Evolutionary conservation across 1,139 yeast genomes (phyloP), one percentile per base, ranked within the genome.

Genomic region (Meyerozyma guilliermondii): DNA sequence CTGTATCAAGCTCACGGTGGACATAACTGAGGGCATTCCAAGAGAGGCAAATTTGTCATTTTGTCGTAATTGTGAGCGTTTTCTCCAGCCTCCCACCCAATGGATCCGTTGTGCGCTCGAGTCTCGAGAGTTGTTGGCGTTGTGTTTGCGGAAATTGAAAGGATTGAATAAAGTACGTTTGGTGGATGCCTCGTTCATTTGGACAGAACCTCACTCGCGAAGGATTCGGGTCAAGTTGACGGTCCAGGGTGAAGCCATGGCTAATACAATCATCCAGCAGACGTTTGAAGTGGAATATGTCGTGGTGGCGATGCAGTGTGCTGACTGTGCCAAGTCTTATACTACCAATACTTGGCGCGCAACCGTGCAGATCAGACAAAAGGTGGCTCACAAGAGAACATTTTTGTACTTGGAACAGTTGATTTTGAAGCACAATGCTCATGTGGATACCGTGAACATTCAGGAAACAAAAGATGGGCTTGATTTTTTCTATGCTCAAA

Each of bases 161-260:
- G 98, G 98, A 43, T 74, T 94, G 53, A 83, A 80, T 50, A 89
- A 88, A 57, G 94, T 91, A 41, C 76, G 98, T 52, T 74, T 92
- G 47, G 81, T 91, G 27, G 98, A 94, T 68, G 98, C 98, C 6
- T 79, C 91, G 4, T 92, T 92, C 57, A 82, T 92, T 49, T 92
- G 99, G 99, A 92, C 99, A 1, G 99, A 92, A 66, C 98, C 99
- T 1, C 99, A 92, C 64, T 91, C 98, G 23, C 82, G 98, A 63
- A 83, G 98, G 74, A 80, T 92, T 51, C 80, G 91, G 61, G 80
- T 92, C 49, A 91, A 89, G 59, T 67, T 94, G 41, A 88, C 98
- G 0, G 96, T 92, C 14, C 98, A 92, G 65, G 98, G 98, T 50
- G 98, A 92, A 66, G 96, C 96, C 31, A 82, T 88, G 81, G 76